phyloP scores from a whole-genome alignment of 306 rosid genomes.

The Chamaecrista fasciculata region DNA sequence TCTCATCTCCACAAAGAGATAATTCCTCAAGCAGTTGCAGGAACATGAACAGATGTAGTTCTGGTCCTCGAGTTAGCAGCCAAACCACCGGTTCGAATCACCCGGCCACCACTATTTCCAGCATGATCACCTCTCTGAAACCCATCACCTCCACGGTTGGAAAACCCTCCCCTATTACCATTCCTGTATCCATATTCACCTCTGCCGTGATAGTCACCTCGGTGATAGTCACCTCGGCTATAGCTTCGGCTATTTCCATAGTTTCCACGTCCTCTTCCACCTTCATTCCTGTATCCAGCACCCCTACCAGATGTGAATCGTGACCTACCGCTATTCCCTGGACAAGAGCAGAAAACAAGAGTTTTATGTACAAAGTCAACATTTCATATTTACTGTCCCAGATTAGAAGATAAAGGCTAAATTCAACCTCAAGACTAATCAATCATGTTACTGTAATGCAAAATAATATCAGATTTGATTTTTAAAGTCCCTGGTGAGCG shows the following conservation, averaged over 20 bases:
- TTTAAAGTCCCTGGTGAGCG: neutral
- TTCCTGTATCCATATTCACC: conserved; percentile 59
- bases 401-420: neutral
- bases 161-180: conserved; percentile 52
- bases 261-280: conserved; percentile 71
- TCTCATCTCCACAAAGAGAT: neutral
- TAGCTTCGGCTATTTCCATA: conserved; percentile 62
- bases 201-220: conserved; percentile 52
- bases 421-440: neutral
- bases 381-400: neutral
- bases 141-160: conserved; percentile 62
- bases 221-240: conserved; percentile 73
- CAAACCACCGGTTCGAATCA: conserved; percentile 50
- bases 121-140: conserved; percentile 53
- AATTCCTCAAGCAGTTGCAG: conserved; percentile 63
- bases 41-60: conserved; percentile 42
- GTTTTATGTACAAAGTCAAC: neutral
- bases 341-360: conserved; percentile 18
- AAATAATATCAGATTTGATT: neutral
- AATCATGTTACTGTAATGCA: neutral
- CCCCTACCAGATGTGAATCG: conserved; percentile 61
- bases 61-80: conserved; percentile 43
- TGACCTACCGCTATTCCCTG: conserved; percentile 60
- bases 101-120: conserved; percentile 48
- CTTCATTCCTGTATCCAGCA: conserved; percentile 60